phyloP scores from a whole-genome alignment of 495 filamentous ascomycete species.

The Xylaria grammica region DNA sequence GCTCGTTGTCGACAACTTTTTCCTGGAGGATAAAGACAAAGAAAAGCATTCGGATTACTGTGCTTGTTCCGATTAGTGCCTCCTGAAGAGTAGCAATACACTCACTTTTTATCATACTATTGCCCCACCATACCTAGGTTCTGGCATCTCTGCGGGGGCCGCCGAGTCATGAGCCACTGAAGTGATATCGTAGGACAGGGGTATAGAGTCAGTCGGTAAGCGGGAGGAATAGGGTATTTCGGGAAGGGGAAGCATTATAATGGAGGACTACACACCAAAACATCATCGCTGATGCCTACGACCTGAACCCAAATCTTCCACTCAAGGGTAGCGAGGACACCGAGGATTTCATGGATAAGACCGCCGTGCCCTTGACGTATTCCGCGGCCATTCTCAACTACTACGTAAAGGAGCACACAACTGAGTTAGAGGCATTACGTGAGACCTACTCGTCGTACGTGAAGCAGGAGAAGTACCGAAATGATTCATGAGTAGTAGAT shows the following conservation, averaged over 20 bases:
- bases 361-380: conserved; percentile 2
- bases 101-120: no score
- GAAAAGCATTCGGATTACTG: neutral
- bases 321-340: neutral
- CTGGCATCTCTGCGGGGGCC: no score
- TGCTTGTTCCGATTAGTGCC: neutral
- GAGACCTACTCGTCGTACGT: conserved; percentile 1
- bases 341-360: conserved; percentile 2
- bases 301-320: neutral
- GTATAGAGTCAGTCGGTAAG: no score
- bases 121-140: no score
- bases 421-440: neutral
- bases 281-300: neutral
- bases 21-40: conserved; percentile 18
- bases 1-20: conserved; percentile 18
- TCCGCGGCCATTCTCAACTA: neutral
- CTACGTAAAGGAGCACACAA: neutral
- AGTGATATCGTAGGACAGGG: no score
- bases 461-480: neutral
- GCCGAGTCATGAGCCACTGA: no score
- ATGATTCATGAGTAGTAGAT: neutral
- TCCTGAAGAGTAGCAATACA: no score
- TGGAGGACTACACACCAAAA: no score
- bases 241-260: no score
- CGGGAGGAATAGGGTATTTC: no score